A percentile compares a stretch with the other conserved stretches of the same genome.
phyloP scores from a whole-genome alignment of 352 stramenopile species.

The Globisporangium lucens region DNA sequence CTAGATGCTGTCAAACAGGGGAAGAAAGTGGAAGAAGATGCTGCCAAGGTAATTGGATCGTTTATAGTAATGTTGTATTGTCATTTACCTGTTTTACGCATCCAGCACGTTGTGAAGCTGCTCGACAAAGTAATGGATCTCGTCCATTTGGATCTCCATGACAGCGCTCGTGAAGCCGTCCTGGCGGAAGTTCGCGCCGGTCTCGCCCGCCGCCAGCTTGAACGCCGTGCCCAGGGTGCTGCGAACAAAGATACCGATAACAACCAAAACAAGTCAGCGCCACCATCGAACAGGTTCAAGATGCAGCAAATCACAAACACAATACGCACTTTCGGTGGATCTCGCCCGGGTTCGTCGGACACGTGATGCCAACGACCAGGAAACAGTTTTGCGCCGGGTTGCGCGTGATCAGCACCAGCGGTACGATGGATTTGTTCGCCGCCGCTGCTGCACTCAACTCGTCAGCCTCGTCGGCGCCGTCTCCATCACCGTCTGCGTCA shows the following conservation, averaged over 20 bases:
- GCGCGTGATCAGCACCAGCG: slow-evolving; percentile 73
- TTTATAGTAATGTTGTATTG: not conserved
- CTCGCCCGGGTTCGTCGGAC: slow-evolving; percentile 82
- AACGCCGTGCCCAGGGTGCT: slow-evolving; percentile 93
- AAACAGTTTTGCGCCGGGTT: slow-evolving; percentile 92
- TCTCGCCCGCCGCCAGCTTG: slow-evolving; percentile 90
- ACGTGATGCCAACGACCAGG: slow-evolving; percentile 95
- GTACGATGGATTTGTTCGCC: slow-evolving; percentile 59
- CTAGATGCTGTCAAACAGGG: slow-evolving; percentile 17
- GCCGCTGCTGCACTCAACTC: slow-evolving; percentile 20
- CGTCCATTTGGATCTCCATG: slow-evolving; percentile 92
- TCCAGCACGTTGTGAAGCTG: slow-evolving; percentile 92
- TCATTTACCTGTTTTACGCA: slow-evolving; percentile 35
- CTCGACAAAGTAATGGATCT: slow-evolving; percentile 96
- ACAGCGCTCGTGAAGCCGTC: slow-evolving; percentile 96
- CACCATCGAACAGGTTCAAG: slow-evolving; percentile 9
- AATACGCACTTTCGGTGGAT: slow-evolving; percentile 82
- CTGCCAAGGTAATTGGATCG: not conserved
- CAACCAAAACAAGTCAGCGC: slow-evolving; percentile 12
- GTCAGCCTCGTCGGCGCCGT: slow-evolving; percentile 16
- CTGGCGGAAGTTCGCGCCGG: slow-evolving; percentile 90
- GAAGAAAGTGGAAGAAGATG: too few species aligned
- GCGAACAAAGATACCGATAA: slow-evolving; percentile 1
- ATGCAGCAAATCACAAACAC: not conserved
- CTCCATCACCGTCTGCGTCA: slow-evolving; percentile 24